These are phyloP conservation scores for Chlorella sorokiniana DNA, from an alignment of 139 green algal genomes.

Conservation along the genomic window DNA sequence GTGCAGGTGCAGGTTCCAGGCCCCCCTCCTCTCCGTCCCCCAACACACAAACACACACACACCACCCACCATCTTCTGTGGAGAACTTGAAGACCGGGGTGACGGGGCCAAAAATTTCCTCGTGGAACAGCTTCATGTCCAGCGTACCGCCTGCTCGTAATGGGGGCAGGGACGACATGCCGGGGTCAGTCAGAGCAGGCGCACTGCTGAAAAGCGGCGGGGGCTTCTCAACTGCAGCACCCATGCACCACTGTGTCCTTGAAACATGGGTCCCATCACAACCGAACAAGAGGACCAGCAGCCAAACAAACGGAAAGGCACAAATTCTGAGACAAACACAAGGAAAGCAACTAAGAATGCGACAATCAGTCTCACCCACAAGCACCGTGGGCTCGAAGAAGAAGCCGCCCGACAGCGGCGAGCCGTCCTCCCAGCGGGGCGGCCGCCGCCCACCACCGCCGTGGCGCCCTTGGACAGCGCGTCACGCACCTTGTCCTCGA, in stretches of 20 bases:
- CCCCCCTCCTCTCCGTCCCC: neutral
- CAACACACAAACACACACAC: neutral
- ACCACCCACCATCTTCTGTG: slow-evolving; percentile 47
- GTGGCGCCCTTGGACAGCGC: slow-evolving; percentile 83
- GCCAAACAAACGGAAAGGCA: neutral
- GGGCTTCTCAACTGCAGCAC: neutral
- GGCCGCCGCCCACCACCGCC: slow-evolving; percentile 69
- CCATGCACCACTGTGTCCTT: neutral
- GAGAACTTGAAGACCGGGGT: slow-evolving; percentile 79
- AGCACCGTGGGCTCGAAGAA: slow-evolving; percentile 93
- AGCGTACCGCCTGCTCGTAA: slow-evolving; percentile 17
- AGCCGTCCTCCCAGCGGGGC: slow-evolving; percentile 41
- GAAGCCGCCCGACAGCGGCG: slow-evolving; percentile 54
- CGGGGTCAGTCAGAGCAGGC: neutral
- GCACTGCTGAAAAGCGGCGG: neutral
- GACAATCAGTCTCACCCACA: neutral
- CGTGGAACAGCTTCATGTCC: slow-evolving; percentile 77
- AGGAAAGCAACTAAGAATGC: too few relatives aligned
- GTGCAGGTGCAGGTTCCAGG: too few relatives aligned
- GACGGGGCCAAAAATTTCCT: slow-evolving; percentile 95
- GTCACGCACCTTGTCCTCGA: slow-evolving; percentile 80
- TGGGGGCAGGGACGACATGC: neutral
- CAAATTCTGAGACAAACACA: too few relatives aligned
- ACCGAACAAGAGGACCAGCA: too few relatives aligned
- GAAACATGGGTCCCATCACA: too few relatives aligned